Base-by-base conservation (phyloP, 2,329 filamentous ascomycete species). In the Aureobasidium namibiae region DNA sequence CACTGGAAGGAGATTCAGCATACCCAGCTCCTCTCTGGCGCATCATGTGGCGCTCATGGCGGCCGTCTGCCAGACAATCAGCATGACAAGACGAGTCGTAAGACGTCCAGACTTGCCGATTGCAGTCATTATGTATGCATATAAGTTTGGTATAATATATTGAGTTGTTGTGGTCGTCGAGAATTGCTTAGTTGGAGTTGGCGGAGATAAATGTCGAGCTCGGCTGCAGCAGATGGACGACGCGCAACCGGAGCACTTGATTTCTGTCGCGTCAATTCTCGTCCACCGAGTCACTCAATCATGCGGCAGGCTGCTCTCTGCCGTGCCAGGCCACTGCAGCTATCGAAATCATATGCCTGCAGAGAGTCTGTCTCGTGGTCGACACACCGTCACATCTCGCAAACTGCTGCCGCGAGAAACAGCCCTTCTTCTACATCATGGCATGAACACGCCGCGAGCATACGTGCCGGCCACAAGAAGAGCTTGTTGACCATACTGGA, bases 401-500 rank as follows among this genome's bases (percentile, higher is more conserved):
- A n/a, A 5, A 33, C 26, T 23, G 50, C 24, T 3, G 26, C 11
- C 5, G 16, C 16, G 3, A 16, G 23, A 39, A 13, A 29, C 3
- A 52, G 9, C 14, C 14, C 10, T 11, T 18, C 21, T 13, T 16
- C n/a, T 7, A 45, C n/a, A 16, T 49, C 29, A 49, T 34, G 29
- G 45, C n/a, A 24, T 4, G 10, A 34, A 34, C 45, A 36, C 2
- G 46, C 31, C 21, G n/a, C 21, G 18, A 36, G 13, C 1, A 36
- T n/a, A 49, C 31, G 31, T 14, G 31, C 31, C n/a, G 46, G 31
- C 14, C 14, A 58, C 8, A 38, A 6, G 4, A 58, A 58, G 42
- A 58, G 44, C 29, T 18, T 61, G 24, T 38, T 61, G 34, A 23
- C 16, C 1, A 66, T 86, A 18, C 76, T 94, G 13, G 82, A 89